These are phyloP conservation scores for Chaetomium sp. DNA, from an alignment of 2,329 filamentous ascomycete genomes.

Conservation along the genomic window DNA sequence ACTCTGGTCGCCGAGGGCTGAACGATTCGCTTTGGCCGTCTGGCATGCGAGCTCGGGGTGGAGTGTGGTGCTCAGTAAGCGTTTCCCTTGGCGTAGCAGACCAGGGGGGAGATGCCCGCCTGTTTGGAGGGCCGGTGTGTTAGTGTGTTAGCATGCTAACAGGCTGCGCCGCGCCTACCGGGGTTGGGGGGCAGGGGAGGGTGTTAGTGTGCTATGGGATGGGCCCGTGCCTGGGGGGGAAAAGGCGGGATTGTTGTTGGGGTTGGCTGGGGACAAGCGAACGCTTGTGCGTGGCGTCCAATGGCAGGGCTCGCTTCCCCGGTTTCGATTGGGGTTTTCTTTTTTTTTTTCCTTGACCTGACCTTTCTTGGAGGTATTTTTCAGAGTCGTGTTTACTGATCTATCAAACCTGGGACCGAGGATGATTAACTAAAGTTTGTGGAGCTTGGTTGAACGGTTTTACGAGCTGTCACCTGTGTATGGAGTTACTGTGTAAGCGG, in stretches of 20 bases:
- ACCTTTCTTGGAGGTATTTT: background rate
- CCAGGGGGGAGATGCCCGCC: background rate
- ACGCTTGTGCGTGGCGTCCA: background rate
- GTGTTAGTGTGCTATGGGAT: background rate
- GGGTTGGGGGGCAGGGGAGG: background rate
- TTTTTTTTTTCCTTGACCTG: background rate
- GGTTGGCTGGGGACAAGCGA: background rate
- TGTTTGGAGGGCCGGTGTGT: background rate
- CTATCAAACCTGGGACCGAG: background rate
- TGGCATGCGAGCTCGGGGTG: background rate
- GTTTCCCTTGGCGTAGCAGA: background rate
- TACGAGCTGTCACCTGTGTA: background rate
- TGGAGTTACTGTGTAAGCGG: background rate
- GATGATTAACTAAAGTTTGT: background rate
- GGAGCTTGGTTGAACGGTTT: slow-evolving; percentile 1
- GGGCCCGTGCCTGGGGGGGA: background rate
- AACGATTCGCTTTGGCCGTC: background rate
- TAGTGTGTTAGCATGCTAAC: background rate
- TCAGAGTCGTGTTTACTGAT: background rate
- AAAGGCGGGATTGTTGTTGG: background rate
- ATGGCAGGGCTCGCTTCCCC: background rate
- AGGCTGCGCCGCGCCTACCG: background rate
- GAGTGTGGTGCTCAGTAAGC: slow-evolving; percentile 1
- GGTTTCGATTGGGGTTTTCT: background rate
- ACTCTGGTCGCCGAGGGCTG: background rate